Evolutionary conservation across 306 rosid species (phyloP), one percentile per base, ranked within the genome.

Genomic region (Quercus robur): DNA sequence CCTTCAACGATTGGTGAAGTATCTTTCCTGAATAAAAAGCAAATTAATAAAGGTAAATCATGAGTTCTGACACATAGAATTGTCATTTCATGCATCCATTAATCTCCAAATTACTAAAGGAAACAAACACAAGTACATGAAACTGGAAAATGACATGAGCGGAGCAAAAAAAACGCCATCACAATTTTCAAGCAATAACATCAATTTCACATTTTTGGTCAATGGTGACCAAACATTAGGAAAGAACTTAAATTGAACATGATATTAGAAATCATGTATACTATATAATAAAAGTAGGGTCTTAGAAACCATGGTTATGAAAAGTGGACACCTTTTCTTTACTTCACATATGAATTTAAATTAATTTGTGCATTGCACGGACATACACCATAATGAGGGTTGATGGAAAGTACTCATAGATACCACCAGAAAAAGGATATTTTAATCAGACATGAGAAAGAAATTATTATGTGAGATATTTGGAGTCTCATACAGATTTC

Each of bases 1-100:
- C 83, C 74, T 81, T 49, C 82, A 25, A 90, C 49, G 76, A 95
- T 86, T 46, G 93, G 95, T 31, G 97, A 90, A 71, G 77, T 23
- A 78, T 95, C 99, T 77, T 86, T 90, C 89, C 98, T 94, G 95
- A 75, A 86, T 17, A 26, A 77, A 78, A 78, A 19, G 0, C 26
- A 25, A 38, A 21, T 6, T 33, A n/a, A 8, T n/a, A 26, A 31
- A 31, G 63, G 10, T 21, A 21, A 12, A 49, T 49, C 33, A 19
- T 56, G 0, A 33, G 38, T 33, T 30, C 18, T 5, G 54, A 2
- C 9, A 13, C 3, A 76, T 5, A 1, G 31, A 12, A 52, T 49
- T 41, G 33, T 58, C 31, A 58, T 58, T 58, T 26, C 9, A 58
- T 20, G 15, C 23, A 59, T 59, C 14, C 21, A 49, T 49, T 12